phyloP scores from a whole-genome alignment of 2,329 filamentous ascomycete species.

The Cryphonectria naterciae region DNA sequence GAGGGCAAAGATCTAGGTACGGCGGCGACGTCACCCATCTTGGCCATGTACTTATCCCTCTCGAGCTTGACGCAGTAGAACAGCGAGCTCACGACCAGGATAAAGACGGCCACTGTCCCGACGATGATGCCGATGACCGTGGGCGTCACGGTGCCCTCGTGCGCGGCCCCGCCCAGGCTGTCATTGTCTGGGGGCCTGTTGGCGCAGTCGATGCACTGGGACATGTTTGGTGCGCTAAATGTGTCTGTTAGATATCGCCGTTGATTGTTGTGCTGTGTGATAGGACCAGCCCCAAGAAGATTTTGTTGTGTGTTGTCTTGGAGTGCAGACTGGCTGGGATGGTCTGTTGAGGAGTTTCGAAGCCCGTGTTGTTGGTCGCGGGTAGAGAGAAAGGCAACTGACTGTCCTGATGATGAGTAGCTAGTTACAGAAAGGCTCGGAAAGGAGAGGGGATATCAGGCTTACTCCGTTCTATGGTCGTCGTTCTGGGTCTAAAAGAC shows the following conservation, averaged over 20 bases:
- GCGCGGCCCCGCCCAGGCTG: slow-evolving; percentile 25
- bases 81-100: slow-evolving; percentile 26
- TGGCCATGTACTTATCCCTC: slow-evolving; percentile 13
- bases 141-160: slow-evolving; percentile 27
- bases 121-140: slow-evolving; percentile 27
- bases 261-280: neutral
- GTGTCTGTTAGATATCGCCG: neutral
- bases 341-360: too few species aligned
- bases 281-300: too few species aligned
- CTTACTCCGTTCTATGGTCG: too few species aligned
- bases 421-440: neutral
- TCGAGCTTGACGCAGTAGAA: slow-evolving; percentile 31
- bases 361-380: too few species aligned
- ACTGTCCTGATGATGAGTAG: too few species aligned
- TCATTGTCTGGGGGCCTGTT: slow-evolving; percentile 27
- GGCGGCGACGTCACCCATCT: neutral
- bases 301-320: too few species aligned
- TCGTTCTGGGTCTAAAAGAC: too few species aligned
- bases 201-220: slow-evolving; percentile 29
- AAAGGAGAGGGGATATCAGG: neutral
- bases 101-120: slow-evolving; percentile 27
- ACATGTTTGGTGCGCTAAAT: slow-evolving; percentile 14
- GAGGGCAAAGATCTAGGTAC: neutral
- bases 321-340: too few species aligned
- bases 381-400: too few species aligned